Base-by-base conservation (phyloP, 2,329 filamentous ascomycete genomes). In the Mycosphaerella sp. region DNA sequence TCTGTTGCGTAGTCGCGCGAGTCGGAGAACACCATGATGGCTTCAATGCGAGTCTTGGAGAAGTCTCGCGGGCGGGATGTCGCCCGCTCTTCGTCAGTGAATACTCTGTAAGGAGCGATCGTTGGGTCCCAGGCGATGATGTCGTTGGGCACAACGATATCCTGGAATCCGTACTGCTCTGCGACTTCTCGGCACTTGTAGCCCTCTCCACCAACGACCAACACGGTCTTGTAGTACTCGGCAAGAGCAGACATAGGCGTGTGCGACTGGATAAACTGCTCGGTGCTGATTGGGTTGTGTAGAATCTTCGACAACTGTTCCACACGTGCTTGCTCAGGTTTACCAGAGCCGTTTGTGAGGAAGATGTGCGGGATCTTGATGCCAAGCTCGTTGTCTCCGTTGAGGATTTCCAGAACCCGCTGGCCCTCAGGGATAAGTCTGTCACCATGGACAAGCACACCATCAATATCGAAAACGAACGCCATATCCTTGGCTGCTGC, bases 351-450 rank as follows among this genome's bases (percentile, higher is more conserved):
- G 73, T 87, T 87, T 66, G 84, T 87, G 50, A 87, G 72, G 71
- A 87, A 84, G 66, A 87, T 86, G 74, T 87, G 75, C 54, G 84
- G 76, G 54, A 88, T 87, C 77, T 85, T 86, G 73, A 88, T 87
- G 54, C 84, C 84, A 44, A 88, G 80, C 72, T 88, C 82, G 70
- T 86, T 86, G 70, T 86, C 82, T 42, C 84, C 84, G 68, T 87
- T 87, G 44, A 87, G 74, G 67, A 87, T 86, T 67, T 84, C 79
- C 35, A 87, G 78, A 12, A 79, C 80, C 52, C 79, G 76, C 63
- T 79, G 74, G 54, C 81, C 84, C 70, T 86, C 79, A 37, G 82
- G 81, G 56, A 87, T 87, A 52, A 85, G 71, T 52, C 83, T 75
- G 70, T 85, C 83, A 63, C 84, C 84, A 69, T 87, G 84, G 50